phyloP scores from a whole-genome alignment of 1,139 yeast genomes.

The Neolecta irregularis region DNA sequence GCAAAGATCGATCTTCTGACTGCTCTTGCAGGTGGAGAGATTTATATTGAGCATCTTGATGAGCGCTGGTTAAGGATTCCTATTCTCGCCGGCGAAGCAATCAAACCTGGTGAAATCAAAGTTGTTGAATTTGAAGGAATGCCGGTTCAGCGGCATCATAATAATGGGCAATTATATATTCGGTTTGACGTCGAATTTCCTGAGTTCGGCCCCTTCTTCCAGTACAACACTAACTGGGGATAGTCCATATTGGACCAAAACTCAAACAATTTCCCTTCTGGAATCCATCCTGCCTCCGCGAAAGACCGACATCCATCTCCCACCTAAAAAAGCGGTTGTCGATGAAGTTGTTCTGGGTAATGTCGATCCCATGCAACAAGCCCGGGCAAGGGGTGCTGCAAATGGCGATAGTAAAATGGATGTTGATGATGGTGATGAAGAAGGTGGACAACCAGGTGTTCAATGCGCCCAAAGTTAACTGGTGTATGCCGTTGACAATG shows the following conservation, averaged over 20 bases:
- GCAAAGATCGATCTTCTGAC: slow-evolving; percentile 83
- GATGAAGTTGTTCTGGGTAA: slow-evolving; percentile 70
- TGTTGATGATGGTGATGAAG: slow-evolving; percentile 34
- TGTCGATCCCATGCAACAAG: slow-evolving; percentile 42
- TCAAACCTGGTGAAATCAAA: slow-evolving; percentile 68
- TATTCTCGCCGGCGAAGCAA: slow-evolving; percentile 83
- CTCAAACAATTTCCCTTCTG: slow-evolving; percentile 27
- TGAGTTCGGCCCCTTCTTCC: not conserved
- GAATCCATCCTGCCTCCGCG: slow-evolving; percentile 32
- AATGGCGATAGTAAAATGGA: slow-evolving; percentile 19
- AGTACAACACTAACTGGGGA: too few species aligned
- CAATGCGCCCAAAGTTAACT: slow-evolving; percentile 60
- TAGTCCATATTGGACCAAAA: slow-evolving; percentile 27
- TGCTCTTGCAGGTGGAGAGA: slow-evolving; percentile 90
- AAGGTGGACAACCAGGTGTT: slow-evolving; percentile 46
- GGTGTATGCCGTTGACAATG: not conserved
- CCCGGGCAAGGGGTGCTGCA: slow-evolving; percentile 23
- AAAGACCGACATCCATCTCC: slow-evolving; percentile 17
- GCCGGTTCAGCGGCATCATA: slow-evolving; percentile 46
- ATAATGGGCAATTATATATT: slow-evolving; percentile 36
- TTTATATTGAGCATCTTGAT: slow-evolving; percentile 63
- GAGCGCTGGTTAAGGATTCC: slow-evolving; percentile 77
- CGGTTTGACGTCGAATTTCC: slow-evolving; percentile 42
- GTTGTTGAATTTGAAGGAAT: slow-evolving; percentile 90
- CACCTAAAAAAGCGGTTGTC: slow-evolving; percentile 31